Base-by-base conservation (phyloP, 257 asterid species). In the Anisodus tanguticus region DNA sequence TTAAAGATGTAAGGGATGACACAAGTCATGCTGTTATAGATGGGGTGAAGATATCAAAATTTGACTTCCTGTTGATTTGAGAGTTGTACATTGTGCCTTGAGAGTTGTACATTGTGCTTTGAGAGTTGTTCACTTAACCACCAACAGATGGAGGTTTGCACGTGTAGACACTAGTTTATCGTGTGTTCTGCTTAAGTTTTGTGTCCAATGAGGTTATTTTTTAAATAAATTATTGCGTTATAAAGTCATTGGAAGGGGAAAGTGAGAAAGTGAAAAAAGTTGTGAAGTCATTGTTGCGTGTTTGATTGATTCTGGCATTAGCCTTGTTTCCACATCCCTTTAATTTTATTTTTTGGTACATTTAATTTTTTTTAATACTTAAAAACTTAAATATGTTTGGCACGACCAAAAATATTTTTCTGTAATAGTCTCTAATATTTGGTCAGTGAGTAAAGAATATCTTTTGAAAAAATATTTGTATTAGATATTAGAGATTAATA, bases 1-100 rank as follows among this genome's bases (percentile, higher is more conserved):
- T 71, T 39, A 70, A 17, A 41, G 6, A 70, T 70, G 35, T 6
- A 12, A 19, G 69, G 17, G 17, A 22, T 12, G 80, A 74, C 80
- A 74, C 80, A 11, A 74, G 59, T 74, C 80, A 74, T n/a, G 37
- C 80, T n/a, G 51, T 3, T 68, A 67, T 13, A 64, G 49, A 67
- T 66, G 19, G 39, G 71, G 70, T 11, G 0, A 0, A 1, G 39
- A 15, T 10, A 11, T 26, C 63, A 76, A 51, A 63, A 51, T 1
- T 31, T 22, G 5, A 26, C 9, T 2, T 7, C 2, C 1, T 76
- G 8, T 5, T 0, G 0, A 62, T 12, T 76, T 51, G 3, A 51
- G 2, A 12, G 0, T 71, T 71, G 81, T 76, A 76, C 47, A 0
- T 71, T 71, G 22, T 26, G 2, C 64, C 0, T 47, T 7, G 7